These are phyloP conservation scores for Epichloe sibirici DNA, from an alignment of 2,329 filamentous ascomycete species.

Conservation along the genomic window DNA sequence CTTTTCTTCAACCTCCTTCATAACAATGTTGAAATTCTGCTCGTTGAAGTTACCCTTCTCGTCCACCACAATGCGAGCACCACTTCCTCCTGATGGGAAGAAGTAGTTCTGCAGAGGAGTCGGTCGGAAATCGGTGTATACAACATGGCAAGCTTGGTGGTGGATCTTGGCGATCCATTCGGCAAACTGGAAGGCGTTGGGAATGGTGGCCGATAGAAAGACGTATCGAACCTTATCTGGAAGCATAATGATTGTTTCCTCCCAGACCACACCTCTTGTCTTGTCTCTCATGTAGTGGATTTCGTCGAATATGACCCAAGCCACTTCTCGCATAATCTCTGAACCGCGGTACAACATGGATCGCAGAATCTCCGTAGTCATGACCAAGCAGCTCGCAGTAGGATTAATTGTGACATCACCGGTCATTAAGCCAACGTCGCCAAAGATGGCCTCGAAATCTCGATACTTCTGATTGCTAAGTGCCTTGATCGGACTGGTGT, in stretches of 20 bases:
- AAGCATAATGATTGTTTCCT: conserved; percentile 95
- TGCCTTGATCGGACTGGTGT: conserved; percentile 98
- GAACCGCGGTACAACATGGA: conserved; percentile 98
- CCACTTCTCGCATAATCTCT: conserved; percentile 98
- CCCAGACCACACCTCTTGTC: conserved; percentile 91
- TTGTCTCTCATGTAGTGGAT: conserved; percentile 98
- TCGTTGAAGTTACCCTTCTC: conserved; percentile 95
- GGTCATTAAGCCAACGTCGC: conserved; percentile 95
- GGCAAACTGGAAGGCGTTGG: conserved; percentile 97
- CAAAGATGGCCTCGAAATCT: conserved; percentile 91
- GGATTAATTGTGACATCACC: conserved; percentile 99
- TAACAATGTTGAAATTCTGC: conserved; percentile 94
- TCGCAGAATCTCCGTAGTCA: conserved; percentile 98
- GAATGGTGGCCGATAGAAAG: conserved; percentile 94
- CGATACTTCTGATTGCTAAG: conserved; percentile 97
- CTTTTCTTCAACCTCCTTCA: conserved; percentile 78
- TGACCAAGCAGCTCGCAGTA: conserved; percentile 92
- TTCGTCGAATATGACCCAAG: conserved; percentile 97
- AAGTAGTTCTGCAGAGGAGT: conserved; percentile 97
- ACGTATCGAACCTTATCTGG: conserved; percentile 99
- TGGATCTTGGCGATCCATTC: conserved; percentile 99
- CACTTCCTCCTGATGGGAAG: conserved; percentile 83
- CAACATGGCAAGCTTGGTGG: conserved; percentile 93
- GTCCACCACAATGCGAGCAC: conserved; percentile 88
- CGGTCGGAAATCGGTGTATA: conserved; percentile 96